Evolutionary conservation across 306 rosid species (phyloP).

Genomic region (Quercus agrifolia): DNA sequence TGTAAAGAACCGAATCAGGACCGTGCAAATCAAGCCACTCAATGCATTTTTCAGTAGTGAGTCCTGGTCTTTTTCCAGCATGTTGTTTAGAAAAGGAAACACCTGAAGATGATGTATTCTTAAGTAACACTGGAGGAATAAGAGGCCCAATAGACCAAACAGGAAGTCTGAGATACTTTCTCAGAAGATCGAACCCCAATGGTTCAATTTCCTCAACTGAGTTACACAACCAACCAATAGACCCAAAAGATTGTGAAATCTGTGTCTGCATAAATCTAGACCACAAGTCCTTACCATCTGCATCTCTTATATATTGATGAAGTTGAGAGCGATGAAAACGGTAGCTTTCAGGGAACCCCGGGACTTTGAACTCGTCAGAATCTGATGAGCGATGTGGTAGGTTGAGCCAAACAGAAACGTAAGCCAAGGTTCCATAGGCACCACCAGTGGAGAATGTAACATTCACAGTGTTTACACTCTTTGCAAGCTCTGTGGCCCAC

Average conservation of each 20-base stretch:
- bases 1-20: conserved; percentile 51
- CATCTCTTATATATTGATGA: conserved; percentile 36
- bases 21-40: conserved; percentile 51
- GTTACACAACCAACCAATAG: conserved; percentile 69
- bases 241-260: conserved; percentile 21
- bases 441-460: conserved; percentile 59
- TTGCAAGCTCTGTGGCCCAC: conserved; percentile 52
- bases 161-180: conserved; percentile 32
- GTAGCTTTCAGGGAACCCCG: conserved; percentile 59
- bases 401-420: conserved; percentile 52
- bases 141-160: conserved; percentile 67
- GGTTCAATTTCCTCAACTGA: conserved; percentile 63
- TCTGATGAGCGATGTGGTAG: conserved; percentile 52
- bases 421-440: conserved; percentile 70
- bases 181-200: conserved; percentile 49
- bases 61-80: conserved; percentile 45
- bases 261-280: conserved; percentile 44
- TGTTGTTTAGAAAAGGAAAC: conserved; percentile 25
- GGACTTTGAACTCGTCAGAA: conserved; percentile 42
- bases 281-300: conserved; percentile 61
- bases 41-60: conserved; percentile 39
- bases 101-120: conserved; percentile 1
- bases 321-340: conserved; percentile 46
- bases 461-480: conserved; percentile 30
- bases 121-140: conserved; percentile 15